Percentiles rank a stretch among this genome's conserved stretches.
These are phyloP conservation scores for Aspergillus cristatus DNA, from an alignment of 495 filamentous ascomycete species.

Conservation along the genomic window DNA sequence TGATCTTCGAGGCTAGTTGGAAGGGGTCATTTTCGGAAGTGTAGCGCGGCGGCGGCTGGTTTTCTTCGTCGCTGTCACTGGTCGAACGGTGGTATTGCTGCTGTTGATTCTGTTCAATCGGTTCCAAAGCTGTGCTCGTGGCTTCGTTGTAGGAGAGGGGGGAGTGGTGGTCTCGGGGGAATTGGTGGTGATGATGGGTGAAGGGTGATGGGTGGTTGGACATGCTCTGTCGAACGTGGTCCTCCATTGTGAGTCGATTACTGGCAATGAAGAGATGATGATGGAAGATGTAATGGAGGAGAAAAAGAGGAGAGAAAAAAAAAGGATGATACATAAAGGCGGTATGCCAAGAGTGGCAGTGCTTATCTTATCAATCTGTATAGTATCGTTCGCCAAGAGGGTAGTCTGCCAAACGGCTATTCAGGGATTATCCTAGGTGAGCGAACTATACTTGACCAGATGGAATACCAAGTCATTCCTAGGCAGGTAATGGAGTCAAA, in stretches of 20 bases:
- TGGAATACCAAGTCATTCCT: too few species aligned
- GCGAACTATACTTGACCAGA: too few species aligned
- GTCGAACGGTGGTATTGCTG: constrained; percentile 20
- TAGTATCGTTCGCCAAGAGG: too few species aligned
- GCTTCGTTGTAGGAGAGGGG: constrained; percentile 21
- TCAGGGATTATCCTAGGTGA: too few species aligned
- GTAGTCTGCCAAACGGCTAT: too few species aligned
- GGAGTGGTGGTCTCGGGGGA: constrained; percentile 11
- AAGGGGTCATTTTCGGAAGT: constrained; percentile 67
- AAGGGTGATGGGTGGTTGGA: constrained; percentile 25
- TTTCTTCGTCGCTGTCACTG: constrained; percentile 50
- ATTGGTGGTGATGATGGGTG: constrained; percentile 12
- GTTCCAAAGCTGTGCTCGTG: constrained; percentile 30
- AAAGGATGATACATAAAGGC: too few species aligned
- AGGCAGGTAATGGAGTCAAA: too few species aligned
- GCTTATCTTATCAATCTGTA: too few species aligned
- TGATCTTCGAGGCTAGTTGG: constrained; percentile 67
- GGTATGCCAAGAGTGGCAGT: too few species aligned
- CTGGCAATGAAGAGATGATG: too few species aligned
- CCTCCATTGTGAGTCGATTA: constrained; percentile 32
- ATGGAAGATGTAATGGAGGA: too few species aligned
- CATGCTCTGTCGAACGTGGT: constrained; percentile 30
- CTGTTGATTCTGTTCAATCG: constrained; percentile 10
- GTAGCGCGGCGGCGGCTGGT: constrained; percentile 50
- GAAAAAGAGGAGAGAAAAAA: too few species aligned